Evolutionary conservation across 1,139 yeast genomes (phyloP).

Genomic region (Debaryomyces coudertii): DNA sequence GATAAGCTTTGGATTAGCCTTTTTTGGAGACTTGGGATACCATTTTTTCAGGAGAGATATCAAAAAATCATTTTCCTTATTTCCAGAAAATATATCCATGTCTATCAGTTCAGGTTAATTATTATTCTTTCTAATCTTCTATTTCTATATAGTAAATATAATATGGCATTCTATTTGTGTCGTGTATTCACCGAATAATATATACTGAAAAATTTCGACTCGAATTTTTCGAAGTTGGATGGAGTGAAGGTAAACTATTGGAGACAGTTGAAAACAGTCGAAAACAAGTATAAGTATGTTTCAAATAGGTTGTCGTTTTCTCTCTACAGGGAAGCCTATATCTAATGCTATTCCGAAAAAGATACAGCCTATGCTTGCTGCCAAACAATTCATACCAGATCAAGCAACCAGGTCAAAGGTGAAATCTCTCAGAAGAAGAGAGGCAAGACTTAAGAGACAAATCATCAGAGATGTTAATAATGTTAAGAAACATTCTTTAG

Average conservation of each 20-base stretch:
- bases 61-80: constrained; percentile 2
- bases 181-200: not conserved
- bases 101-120: not conserved
- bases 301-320: constrained; percentile 22
- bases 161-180: not conserved
- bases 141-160: not conserved
- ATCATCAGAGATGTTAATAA: constrained; percentile 50
- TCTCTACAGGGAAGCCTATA: constrained; percentile 22
- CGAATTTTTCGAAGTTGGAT: constrained; percentile 9
- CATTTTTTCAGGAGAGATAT: constrained; percentile 19
- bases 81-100: not conserved
- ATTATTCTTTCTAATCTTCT: too few species aligned
- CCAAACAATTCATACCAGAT: constrained; percentile 34
- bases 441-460: constrained; percentile 46
- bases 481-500: constrained; percentile 41
- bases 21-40: constrained; percentile 23
- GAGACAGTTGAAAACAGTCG: not conserved
- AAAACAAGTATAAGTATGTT: constrained; percentile 19
- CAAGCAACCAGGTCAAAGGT: constrained; percentile 36
- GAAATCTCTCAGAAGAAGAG: constrained; percentile 43
- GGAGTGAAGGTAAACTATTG: not conserved
- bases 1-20: constrained; percentile 21
- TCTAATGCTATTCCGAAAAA: constrained; percentile 16
- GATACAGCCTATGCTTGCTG: constrained; percentile 34
- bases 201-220: constrained; percentile 5